phyloP scores from a whole-genome alignment of 805 yeast species.

The Myxozyma udenii region DNA sequence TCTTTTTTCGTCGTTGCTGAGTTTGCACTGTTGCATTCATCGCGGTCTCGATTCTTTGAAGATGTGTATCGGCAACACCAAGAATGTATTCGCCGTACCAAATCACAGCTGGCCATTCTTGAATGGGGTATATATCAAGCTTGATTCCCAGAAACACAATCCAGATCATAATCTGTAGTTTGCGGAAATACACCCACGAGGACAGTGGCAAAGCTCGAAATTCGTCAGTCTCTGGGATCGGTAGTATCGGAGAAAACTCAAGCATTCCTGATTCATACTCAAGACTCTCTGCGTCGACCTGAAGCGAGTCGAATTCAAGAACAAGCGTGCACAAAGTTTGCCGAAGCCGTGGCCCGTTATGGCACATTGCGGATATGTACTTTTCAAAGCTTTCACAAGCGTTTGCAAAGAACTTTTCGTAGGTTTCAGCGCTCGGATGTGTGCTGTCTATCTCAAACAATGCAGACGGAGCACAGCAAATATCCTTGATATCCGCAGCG shows the following conservation, averaged over 20 bases:
- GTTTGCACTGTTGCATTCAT: conserved; percentile 26
- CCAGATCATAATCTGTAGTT: conserved; percentile 68
- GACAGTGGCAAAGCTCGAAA: conserved; percentile 57
- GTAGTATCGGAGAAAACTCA: conserved; percentile 19
- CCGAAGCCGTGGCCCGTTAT: conserved; percentile 79
- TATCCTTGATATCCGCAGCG: conserved; percentile 11
- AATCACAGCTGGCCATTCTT: conserved; percentile 65
- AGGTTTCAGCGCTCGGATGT: conserved; percentile 3
- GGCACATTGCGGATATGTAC: conserved; percentile 48
- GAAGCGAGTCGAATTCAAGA: conserved; percentile 71
- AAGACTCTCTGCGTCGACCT: conserved; percentile 64
- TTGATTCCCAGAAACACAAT: conserved; percentile 73
- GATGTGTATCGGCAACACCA: conserved; percentile 44
- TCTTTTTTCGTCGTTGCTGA: not conserved
- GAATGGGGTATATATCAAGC: conserved; percentile 64
- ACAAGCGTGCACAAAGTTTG: conserved; percentile 62
- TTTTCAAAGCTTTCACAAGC: conserved; percentile 44
- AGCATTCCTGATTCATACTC: conserved; percentile 38
- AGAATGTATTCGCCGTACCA: conserved; percentile 62
- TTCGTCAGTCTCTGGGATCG: not conserved
- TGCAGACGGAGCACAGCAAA: conserved; percentile 15
- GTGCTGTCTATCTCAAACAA: conserved; percentile 4
- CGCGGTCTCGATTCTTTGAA: conserved; percentile 41
- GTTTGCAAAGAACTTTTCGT: conserved; percentile 9
- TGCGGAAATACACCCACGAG: conserved; percentile 64